phyloP scores from a whole-genome alignment of 2,329 filamentous ascomycete species.

The Calonectria hawksworthii region DNA sequence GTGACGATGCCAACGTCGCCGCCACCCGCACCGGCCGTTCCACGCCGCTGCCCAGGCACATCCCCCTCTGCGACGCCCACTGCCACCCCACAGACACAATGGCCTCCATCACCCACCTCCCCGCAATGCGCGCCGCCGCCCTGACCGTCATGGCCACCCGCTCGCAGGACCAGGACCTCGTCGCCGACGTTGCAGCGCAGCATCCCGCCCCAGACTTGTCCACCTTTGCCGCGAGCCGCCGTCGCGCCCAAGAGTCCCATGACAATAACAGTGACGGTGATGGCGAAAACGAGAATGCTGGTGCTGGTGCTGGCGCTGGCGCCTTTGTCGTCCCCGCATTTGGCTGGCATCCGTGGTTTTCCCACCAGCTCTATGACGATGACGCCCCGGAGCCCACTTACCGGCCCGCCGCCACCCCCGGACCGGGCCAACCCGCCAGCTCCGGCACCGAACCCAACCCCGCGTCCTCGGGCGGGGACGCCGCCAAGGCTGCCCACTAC shows the following conservation, averaged over 20 bases:
- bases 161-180: slow-evolving; percentile 80
- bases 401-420: slow-evolving; percentile 42
- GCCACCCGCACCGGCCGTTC: not conserved
- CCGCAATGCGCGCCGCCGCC: slow-evolving; percentile 74
- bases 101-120: slow-evolving; percentile 69
- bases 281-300: not conserved
- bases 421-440: slow-evolving; percentile 2
- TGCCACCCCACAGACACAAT: slow-evolving; percentile 89
- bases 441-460: not conserved
- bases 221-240: not conserved
- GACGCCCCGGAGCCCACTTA: slow-evolving; percentile 54
- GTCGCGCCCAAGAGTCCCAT: not conserved
- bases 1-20: not conserved
- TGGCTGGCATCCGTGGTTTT: slow-evolving; percentile 92
- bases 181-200: slow-evolving; percentile 71
- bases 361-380: slow-evolving; percentile 81
- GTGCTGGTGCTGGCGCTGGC: not conserved
- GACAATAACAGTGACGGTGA: not conserved
- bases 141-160: slow-evolving; percentile 85
- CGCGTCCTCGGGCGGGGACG: slow-evolving; percentile 19
- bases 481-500: slow-evolving; percentile 72
- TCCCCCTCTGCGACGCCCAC: slow-evolving; percentile 83
- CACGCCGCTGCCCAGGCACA: slow-evolving; percentile 74
- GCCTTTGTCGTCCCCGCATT: slow-evolving; percentile 74
- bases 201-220: slow-evolving; percentile 59